phyloP scores from a whole-genome alignment of 495 filamentous ascomycete species.

The Podospora sp. region DNA sequence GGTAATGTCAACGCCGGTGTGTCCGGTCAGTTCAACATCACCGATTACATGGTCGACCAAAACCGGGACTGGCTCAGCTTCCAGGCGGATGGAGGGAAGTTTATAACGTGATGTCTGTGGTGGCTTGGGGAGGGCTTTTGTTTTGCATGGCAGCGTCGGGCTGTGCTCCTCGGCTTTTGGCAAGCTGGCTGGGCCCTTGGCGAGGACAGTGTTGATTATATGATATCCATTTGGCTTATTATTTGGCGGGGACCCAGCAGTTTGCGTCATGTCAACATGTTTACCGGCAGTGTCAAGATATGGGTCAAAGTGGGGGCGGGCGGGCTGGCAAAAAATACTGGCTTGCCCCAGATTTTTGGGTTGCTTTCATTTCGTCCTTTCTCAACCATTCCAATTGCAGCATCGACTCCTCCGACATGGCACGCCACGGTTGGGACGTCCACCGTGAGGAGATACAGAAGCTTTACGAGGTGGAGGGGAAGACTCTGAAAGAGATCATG shows the following conservation, averaged over 20 bases:
- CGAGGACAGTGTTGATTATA: neutral
- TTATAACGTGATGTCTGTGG: conserved; percentile 15
- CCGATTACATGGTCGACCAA: conserved; percentile 66
- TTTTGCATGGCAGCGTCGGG: neutral
- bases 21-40: conserved; percentile 62
- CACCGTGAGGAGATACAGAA: no score
- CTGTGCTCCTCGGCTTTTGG: neutral
- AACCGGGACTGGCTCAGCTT: conserved; percentile 63
- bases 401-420: no score
- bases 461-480: no score
- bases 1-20: conserved; percentile 21
- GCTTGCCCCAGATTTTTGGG: no score
- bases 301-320: no score
- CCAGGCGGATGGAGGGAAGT: conserved; percentile 42
- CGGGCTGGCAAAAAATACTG: no score
- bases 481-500: no score
- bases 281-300: no score
- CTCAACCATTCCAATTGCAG: no score
- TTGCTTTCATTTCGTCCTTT: no score
- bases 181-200: neutral
- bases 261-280: no score
- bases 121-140: neutral
- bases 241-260: neutral
- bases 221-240: neutral
- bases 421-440: no score